Evolutionary conservation across 768 basidiomycete genomes (phyloP).

Genomic region (Lactarius evosmus): DNA sequence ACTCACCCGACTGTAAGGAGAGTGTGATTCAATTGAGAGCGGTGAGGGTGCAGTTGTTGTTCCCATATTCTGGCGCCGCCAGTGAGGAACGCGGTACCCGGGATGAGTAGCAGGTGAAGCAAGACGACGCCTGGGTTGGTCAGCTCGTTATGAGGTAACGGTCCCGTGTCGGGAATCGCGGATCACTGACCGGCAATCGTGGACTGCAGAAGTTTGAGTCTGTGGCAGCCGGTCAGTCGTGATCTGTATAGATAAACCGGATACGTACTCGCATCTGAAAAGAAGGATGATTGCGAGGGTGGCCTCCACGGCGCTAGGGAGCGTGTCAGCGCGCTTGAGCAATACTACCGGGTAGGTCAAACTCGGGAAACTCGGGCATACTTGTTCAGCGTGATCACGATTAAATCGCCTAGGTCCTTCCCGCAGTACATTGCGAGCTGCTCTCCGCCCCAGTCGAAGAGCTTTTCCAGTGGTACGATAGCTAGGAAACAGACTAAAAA

Average conservation of each 20-base stretch:
- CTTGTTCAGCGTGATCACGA: conserved; percentile 66
- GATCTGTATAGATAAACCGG: background rate
- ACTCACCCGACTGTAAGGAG: conserved; percentile 66
- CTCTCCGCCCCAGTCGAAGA: conserved; percentile 65
- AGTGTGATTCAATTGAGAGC: conserved; percentile 65
- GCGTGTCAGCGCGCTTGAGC: background rate
- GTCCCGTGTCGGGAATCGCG: conserved; percentile 6
- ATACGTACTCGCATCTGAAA: conserved; percentile 66
- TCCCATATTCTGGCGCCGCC: conserved; percentile 66
- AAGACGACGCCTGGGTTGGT: conserved; percentile 55
- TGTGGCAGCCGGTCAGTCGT: conserved; percentile 28
- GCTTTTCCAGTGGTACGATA: conserved; percentile 60
- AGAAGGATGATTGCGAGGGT: conserved; percentile 67
- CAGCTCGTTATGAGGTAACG: background rate
- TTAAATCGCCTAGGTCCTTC: conserved; percentile 60
- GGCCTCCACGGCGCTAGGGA: conserved; percentile 60
- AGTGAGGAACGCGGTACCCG: conserved; percentile 66
- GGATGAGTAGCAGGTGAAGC: conserved; percentile 69
- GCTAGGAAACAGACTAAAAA: conserved; percentile 57
- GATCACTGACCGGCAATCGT: conserved; percentile 54
- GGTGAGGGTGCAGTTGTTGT: conserved; percentile 64
- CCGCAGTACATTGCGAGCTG: conserved; percentile 55
- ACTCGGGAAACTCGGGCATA: conserved; percentile 31
- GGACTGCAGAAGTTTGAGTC: conserved; percentile 61
- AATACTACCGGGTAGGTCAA: no score